Conservation (phyloP, 805 yeast species). For the Cyberlindnera saturnus region DNA sequence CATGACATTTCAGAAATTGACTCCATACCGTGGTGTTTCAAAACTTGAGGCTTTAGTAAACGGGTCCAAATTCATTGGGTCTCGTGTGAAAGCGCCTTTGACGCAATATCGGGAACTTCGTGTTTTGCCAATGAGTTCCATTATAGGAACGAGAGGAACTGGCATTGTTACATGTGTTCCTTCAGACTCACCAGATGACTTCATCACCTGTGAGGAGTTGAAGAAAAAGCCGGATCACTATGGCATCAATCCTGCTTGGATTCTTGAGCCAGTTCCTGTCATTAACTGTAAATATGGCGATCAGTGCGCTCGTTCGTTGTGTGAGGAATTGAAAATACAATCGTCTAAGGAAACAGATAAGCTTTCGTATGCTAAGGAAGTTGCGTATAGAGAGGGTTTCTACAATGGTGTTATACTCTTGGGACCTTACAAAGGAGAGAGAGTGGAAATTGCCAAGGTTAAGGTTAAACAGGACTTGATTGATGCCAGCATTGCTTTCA, state of each 20-base stretch:
- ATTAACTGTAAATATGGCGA: conserved; percentile 80
- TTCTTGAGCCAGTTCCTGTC: conserved; percentile 65
- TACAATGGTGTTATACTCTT: conserved; percentile 77
- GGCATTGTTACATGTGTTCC: conserved; percentile 99
- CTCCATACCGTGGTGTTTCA: conserved; percentile 84
- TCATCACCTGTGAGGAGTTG: conserved; percentile 75
- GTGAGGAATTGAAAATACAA: conserved; percentile 80
- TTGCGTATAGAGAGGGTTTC: conserved; percentile 93
- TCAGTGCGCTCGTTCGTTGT: conserved; percentile 74
- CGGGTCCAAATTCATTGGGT: conserved; percentile 77
- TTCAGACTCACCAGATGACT: conserved; percentile 98
- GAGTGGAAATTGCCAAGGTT: conserved; percentile 85
- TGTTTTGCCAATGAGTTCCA: conserved; percentile 95
- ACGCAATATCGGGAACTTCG: conserved; percentile 63
- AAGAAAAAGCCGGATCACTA: conserved; percentile 87
- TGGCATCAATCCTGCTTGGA: conserved; percentile 82
- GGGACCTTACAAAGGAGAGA: conserved; percentile 82
- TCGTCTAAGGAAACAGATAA: conserved; percentile 87
- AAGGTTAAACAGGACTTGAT: conserved; percentile 78
- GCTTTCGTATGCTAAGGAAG: conserved; percentile 87
- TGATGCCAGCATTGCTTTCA: conserved; percentile 74
- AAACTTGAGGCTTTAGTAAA: conserved; percentile 49
- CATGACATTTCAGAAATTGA: conserved; percentile 90
- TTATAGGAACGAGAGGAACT: conserved; percentile 90
- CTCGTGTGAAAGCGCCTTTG: conserved; percentile 80